Evolutionary conservation across 306 rosid species (phyloP), one percentile per base, ranked within the genome.

Genomic region (Medicago ruthenica): DNA sequence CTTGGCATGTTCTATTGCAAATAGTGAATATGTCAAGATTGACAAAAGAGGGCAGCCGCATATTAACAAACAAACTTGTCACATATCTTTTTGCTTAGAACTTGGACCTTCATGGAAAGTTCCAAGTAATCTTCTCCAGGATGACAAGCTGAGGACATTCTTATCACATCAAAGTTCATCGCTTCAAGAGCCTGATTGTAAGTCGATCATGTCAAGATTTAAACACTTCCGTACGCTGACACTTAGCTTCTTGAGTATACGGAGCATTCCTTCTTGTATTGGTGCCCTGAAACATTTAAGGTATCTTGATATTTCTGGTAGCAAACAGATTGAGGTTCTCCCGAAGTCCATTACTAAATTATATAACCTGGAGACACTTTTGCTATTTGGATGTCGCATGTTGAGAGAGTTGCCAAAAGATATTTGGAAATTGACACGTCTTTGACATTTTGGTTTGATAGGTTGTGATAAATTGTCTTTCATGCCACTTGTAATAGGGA

Each of bases 401-500:
- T 36, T 36, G 39, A 36, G 39, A 36, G 39, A 36, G 39, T 36
- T 36, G 39, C 39, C 39, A 4, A 36, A 36, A 36, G 7, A 36
- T 36, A 36, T 36, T 36, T 36, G 39, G 24, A 21, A 21, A 21
- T 2, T 21, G 24, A 21, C 24, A 21, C 39, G 39, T 36, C 39
- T 36, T 3, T 3, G 39, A 36, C 39, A 36, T 36, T 3, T 36
- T 36, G 4, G 2, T 36, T 36, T 36, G 6, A 36, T 6, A 6
- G 39, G 7, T 36, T 36, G 39, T 36, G 7, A 1, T 36, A 6
- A 6, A 36, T 4, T 36, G 7, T 6, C 0, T 36, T 36, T 36
- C 39, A 36, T 63, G 62, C 71, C 61, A 24, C 9, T 9, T 61
- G 48, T 71, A 1, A n/a, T 62, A 44, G 71, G 71, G 1, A 18